Base-by-base conservation (phyloP, 1,139 yeast genomes). In the Kodamaea plutei region DNA sequence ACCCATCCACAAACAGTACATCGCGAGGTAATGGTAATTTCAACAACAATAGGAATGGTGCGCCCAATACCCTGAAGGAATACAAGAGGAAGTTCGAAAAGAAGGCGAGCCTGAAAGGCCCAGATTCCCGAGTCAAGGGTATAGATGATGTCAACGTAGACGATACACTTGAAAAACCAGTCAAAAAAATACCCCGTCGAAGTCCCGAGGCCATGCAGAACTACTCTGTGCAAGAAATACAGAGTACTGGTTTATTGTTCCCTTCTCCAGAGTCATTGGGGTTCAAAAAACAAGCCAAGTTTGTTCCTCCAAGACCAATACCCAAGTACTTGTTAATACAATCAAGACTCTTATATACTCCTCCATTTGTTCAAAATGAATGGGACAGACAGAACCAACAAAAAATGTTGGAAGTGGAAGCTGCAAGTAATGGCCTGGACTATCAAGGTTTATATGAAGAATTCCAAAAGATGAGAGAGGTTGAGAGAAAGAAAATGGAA, bases 401-500 rank as follows among this genome's bases (percentile, higher is more conserved):
- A 8, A 56, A 52, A 26, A 67, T 69, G 74, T 43, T 47, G 6
- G 37, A 39, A 11, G 53, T 64, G 58, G 75, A 67, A 38, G 40
- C 34, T 7, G 45, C 47, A 7, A 57, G 56, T 36, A 42, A 37
- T 15, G 68, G 69, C 1, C 43, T 41, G 24, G 75, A 69, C 41
- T 56, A 43, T 32, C 75, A 65, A 40, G 73, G 73, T 1, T 41
- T 67, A 10, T 69, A 68, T 38, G 75, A 69, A 39, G 68, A 61
- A 31, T 71, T 84, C 35, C 93, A 82, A 48, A 72, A 65, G 35
- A 70, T 85, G 77, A 69, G 96, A 38, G 93, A 84, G 23, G 54
- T 54, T 6, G 98, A 91, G 56, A 64, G 98, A 37, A 62, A 62
- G 32, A 70, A 77, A 37, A 89, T 91, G 96, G 96, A 89, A 48